phyloP scores from a whole-genome alignment of 169 alveolate species.

The Babesia divergens region DNA sequence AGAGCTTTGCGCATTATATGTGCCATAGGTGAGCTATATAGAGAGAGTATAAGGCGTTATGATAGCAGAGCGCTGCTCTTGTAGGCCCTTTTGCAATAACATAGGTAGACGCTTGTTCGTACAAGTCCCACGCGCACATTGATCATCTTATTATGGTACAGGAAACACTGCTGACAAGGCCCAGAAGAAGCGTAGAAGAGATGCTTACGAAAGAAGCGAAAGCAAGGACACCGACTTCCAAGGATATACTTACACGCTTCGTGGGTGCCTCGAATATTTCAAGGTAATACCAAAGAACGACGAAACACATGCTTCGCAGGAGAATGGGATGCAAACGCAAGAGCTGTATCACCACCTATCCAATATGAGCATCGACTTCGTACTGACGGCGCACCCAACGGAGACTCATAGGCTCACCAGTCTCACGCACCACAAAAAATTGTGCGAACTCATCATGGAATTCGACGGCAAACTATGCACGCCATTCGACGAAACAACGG shows the following conservation, averaged over 20 bases:
- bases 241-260: slow-evolving; percentile 9
- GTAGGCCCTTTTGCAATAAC: no score
- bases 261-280: slow-evolving; percentile 2
- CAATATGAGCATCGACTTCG: slow-evolving; percentile 71
- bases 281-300: neutral
- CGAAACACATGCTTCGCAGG: neutral
- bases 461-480: slow-evolving; percentile 71
- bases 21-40: slow-evolving; percentile 10
- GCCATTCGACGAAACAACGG: slow-evolving; percentile 52
- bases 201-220: slow-evolving; percentile 3
- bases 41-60: neutral
- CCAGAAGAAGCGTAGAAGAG: slow-evolving; percentile 21
- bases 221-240: slow-evolving; percentile 15
- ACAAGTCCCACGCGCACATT: neutral
- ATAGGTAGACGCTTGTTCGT: no score
- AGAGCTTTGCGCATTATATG: slow-evolving; percentile 6
- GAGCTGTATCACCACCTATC: slow-evolving; percentile 61
- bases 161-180: slow-evolving; percentile 35
- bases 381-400: slow-evolving; percentile 81
- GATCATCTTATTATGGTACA: neutral
- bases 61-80: no score
- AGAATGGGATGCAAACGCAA: slow-evolving; percentile 53
- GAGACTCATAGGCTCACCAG: slow-evolving; percentile 73
- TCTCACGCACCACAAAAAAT: slow-evolving; percentile 60
- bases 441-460: slow-evolving; percentile 70